Evolutionary conservation across 345 rosid genomes (phyloP).

Genomic region (Lumnitzera littorea): DNA sequence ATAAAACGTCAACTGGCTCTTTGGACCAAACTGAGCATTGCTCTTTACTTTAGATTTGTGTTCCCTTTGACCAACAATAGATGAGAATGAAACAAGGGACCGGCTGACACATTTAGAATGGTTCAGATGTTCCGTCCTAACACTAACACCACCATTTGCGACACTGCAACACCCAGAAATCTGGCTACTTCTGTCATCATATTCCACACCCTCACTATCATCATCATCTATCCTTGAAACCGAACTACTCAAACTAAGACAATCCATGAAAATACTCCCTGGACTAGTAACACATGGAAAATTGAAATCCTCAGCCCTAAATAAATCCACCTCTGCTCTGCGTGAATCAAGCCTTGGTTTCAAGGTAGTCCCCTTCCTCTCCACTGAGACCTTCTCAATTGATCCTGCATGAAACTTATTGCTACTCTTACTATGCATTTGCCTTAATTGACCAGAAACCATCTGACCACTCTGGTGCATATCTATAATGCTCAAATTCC

Average conservation of each 20-base stretch:
- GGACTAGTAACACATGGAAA: constrained; percentile 82
- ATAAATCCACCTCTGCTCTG: constrained; percentile 38
- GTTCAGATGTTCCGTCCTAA: constrained; percentile 22
- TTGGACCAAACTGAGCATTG: constrained; percentile 35
- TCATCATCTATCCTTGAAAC: constrained; percentile 44
- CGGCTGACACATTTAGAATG: constrained; percentile 20
- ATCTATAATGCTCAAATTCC: constrained; percentile 19
- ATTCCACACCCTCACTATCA: constrained; percentile 22
- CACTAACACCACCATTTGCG: constrained; percentile 21
- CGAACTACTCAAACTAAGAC: constrained; percentile 70
- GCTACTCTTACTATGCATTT: constrained; percentile 45
- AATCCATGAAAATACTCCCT: constrained; percentile 74
- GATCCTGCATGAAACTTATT: constrained; percentile 23
- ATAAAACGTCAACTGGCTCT: constrained; percentile 40
- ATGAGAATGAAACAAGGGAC: constrained; percentile 16
- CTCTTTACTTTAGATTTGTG: constrained; percentile 12
- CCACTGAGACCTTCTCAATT: constrained; percentile 12
- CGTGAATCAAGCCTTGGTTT: constrained; percentile 29
- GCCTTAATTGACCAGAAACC: constrained; percentile 35
- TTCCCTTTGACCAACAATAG: constrained; percentile 27
- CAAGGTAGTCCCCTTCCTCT: constrained; percentile 23
- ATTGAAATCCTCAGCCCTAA: constrained; percentile 49
- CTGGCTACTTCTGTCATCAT: constrained; percentile 35
- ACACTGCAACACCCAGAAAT: constrained; percentile 34
- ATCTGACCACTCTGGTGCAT: constrained; percentile 14